Evolutionary conservation across 1,284 basidiomycete species (phyloP).

Genomic region (Moesziomyces globuligerus): DNA sequence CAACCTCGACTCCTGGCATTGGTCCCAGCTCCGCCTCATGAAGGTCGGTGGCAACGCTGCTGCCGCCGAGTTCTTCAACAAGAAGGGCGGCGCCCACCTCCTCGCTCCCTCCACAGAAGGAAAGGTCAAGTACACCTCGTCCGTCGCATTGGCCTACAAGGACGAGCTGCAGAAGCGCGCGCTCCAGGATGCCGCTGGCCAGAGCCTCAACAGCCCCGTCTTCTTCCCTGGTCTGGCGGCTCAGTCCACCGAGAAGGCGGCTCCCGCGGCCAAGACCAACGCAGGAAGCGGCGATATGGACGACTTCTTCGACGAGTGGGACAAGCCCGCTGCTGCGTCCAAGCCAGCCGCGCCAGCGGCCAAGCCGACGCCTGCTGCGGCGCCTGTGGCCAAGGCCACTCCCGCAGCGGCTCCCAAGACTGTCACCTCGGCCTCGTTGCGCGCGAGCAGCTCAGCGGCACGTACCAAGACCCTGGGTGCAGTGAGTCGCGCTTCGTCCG

Average conservation of each 20-base stretch:
- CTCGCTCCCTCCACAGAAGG: slow-evolving; percentile 78
- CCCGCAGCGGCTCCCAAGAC: slow-evolving; percentile 49
- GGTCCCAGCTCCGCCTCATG: slow-evolving; percentile 90
- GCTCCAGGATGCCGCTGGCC: slow-evolving; percentile 75
- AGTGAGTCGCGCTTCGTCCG: slow-evolving; percentile 49
- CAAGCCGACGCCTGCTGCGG: slow-evolving; percentile 26
- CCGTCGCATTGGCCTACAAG: slow-evolving; percentile 86
- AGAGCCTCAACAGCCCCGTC: slow-evolving; percentile 57
- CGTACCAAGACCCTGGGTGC: slow-evolving; percentile 38
- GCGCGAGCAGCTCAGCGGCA: slow-evolving; percentile 42
- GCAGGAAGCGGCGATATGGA: slow-evolving; percentile 75
- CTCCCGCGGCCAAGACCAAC: slow-evolving; percentile 39
- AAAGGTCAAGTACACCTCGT: slow-evolving; percentile 88
- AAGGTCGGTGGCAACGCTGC: slow-evolving; percentile 93
- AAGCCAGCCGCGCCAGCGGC: slow-evolving; percentile 34
- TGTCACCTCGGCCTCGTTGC: slow-evolving; percentile 56
- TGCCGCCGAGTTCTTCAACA: slow-evolving; percentile 89
- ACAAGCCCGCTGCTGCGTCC: slow-evolving; percentile 74
- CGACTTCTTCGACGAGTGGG: slow-evolving; percentile 97
- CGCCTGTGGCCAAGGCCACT: slow-evolving; percentile 18
- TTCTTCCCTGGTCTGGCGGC: slow-evolving; percentile 69
- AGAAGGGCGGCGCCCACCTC: slow-evolving; percentile 80
- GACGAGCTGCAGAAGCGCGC: slow-evolving; percentile 86
- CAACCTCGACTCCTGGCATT: slow-evolving; percentile 94
- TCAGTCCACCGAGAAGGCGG: slow-evolving; percentile 66